Percentiles rank a stretch among this genome's conserved stretches.
Conservation (phyloP, 441 rosid genomes). For the Raphanus hybrid region DNA sequence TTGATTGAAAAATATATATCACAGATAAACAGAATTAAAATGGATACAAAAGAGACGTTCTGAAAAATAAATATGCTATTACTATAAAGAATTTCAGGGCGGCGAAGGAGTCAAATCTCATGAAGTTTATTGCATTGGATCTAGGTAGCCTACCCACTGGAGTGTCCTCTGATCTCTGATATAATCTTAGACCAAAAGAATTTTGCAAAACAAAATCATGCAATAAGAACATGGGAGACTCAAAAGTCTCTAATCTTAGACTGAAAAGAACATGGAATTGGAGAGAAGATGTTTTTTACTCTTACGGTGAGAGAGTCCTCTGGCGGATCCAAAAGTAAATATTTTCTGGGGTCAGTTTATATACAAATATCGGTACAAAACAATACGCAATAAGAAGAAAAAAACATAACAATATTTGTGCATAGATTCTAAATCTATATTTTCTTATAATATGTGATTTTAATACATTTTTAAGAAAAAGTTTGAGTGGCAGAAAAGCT, state of each 20-base stretch:
- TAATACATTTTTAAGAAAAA: too few relatives aligned
- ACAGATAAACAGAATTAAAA: neutral
- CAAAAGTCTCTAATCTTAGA: neutral
- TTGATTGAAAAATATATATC: neutral
- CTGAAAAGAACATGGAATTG: too few relatives aligned
- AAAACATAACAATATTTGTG: too few relatives aligned
- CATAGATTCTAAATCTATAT: too few relatives aligned
- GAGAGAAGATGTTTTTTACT: too few relatives aligned
- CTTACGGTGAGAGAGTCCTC: too few relatives aligned
- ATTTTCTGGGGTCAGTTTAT: too few relatives aligned
- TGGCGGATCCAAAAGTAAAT: too few relatives aligned
- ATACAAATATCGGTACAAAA: too few relatives aligned
- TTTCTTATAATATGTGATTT: too few relatives aligned
- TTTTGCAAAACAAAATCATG: slow-evolving; percentile 48
- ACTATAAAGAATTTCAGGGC: slow-evolving; percentile 20
- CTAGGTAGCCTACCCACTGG: neutral
- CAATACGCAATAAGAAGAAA: too few relatives aligned
- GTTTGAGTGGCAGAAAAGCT: too few relatives aligned
- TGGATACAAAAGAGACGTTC: neutral
- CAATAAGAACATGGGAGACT: slow-evolving; percentile 20
- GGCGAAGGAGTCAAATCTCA: slow-evolving; percentile 27
- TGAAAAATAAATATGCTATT: neutral
- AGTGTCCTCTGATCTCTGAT: slow-evolving; percentile 39
- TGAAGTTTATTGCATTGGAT: slow-evolving; percentile 25
- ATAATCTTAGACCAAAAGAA: slow-evolving; percentile 53